These are phyloP conservation scores for Tetraselmis chui DNA, from an alignment of 139 green algal species.

Conservation along the genomic window DNA sequence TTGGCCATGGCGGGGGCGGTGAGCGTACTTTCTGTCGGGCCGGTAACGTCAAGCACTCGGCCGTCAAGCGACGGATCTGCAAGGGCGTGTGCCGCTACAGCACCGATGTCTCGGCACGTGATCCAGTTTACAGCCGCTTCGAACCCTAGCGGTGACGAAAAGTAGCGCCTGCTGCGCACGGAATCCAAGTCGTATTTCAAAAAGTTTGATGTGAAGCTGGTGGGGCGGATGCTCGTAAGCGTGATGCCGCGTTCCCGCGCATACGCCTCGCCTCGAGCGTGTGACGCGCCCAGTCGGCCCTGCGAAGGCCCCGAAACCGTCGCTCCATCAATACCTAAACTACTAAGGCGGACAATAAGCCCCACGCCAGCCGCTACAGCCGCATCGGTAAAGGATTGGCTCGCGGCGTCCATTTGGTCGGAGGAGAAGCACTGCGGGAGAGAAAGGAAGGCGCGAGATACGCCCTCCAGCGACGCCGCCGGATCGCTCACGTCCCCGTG, in stretches of 20 bases:
- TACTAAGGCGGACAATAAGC: neutral
- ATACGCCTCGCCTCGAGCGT: neutral
- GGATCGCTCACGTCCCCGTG: neutral
- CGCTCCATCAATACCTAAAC: neutral
- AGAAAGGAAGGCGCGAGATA: neutral
- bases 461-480: neutral
- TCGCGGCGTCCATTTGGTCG: neutral
- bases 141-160: neutral
- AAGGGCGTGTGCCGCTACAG: neutral
- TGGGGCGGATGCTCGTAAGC: neutral
- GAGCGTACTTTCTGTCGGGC: neutral
- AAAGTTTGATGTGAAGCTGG: neutral
- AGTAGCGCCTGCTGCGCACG: neutral
- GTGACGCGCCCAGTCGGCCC: neutral
- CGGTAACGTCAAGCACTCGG: neutral
- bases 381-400: neutral
- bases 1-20: neutral
- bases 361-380: neutral
- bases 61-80: neutral
- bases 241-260: neutral
- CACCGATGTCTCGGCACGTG: neutral
- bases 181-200: neutral
- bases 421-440: neutral
- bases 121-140: neutral
- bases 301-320: neutral